phyloP scores from a whole-genome alignment of 225 moss, liverwort and hornwort species.

The Polytrichum formosum region DNA sequence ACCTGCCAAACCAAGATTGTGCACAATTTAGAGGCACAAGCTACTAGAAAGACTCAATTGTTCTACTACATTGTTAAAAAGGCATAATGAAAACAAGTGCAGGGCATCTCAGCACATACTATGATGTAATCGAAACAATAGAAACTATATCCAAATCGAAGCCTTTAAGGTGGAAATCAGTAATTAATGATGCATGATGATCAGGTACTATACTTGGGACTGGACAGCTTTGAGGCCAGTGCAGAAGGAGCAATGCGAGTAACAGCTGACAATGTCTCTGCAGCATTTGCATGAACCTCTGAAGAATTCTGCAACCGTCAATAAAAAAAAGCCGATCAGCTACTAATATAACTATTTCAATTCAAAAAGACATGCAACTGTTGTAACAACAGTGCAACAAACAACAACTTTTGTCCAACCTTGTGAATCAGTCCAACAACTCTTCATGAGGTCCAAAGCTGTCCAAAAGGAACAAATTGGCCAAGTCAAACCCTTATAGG shows the following conservation, averaged over 20 bases:
- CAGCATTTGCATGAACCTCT: conserved; percentile 94
- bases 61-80: too few species aligned
- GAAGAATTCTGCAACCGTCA: conserved; percentile 70
- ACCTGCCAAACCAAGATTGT: conserved; percentile 45
- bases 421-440: background rate
- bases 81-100: too few species aligned
- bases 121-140: too few species aligned
- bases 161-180: background rate
- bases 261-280: conserved; percentile 95
- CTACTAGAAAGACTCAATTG: too few species aligned
- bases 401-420: background rate
- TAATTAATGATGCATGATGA: background rate
- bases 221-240: conserved; percentile 91
- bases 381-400: background rate
- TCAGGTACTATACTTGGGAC: conserved; percentile 62
- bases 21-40: too few species aligned
- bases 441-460: too few species aligned
- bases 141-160: too few species aligned
- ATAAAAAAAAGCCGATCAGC: conserved; percentile 17
- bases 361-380: background rate
- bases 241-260: conserved; percentile 93
- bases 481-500: background rate
- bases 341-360: background rate
- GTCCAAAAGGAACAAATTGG: background rate
- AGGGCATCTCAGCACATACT: too few species aligned